Evolutionary conservation across 441 rosid species (phyloP), one percentile per base, ranked within the genome.

Genomic region (Euphorbia celastroides): DNA sequence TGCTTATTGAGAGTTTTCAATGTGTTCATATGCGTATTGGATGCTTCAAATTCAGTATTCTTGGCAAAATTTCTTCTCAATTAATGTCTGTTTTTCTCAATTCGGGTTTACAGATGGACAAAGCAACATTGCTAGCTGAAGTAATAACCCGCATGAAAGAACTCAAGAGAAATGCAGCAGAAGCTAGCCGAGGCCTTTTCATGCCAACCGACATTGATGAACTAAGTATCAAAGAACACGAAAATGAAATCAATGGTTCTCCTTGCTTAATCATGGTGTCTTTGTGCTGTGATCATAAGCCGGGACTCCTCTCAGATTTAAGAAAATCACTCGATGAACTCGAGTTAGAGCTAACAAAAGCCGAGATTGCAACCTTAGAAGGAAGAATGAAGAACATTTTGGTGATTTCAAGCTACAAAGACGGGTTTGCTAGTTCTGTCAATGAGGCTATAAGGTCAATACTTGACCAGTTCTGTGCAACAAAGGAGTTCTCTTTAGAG

Each of bases 121-220:
- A 85, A 73, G 86, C 87, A 54, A 64, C 84, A 4, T 72, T 85
- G 69, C 80, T 85, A 34, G 77, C 77, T 7, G 86, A 85, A 70
- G 87, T 83, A n/a, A 54, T 81, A 7, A 44, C 41, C 31, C 75
- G 77, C 38, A 34, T 80, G 73, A 80, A 78, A 62, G 77, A 77
- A 66, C 77, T 81, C 62, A 73, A 80, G 70, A 67, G 50, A 56
- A 72, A 38, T 19, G 76, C 82, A 0, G 58, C 66, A 12, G 83
- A 80, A 74, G 77, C 79, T 57, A 62, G 70, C 68, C 61, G 66
- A 66, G 80, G 80, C 26, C 66, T 80, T 65, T 70, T 81, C 32
- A 50, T 83, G 36, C 90, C 90, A 31, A 51, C 58, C 25, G 87
- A 81, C 66, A 31, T 61, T 7, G 90, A 83, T 31, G 84, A 83